phyloP scores from a whole-genome alignment of 257 asterid genomes.

The Marsdenia floribunda region DNA sequence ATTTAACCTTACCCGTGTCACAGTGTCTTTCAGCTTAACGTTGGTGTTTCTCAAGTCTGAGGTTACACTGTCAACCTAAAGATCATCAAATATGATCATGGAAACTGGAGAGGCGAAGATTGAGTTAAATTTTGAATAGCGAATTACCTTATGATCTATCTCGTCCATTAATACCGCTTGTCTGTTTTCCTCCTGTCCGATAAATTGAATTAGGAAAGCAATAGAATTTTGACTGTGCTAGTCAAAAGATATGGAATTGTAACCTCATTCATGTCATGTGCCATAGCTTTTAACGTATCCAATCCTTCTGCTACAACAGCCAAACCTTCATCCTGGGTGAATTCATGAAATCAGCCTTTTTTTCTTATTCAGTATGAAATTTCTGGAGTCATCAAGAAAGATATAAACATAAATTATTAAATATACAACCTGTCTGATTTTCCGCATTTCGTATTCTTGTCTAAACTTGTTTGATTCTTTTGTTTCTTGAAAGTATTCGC shows the following conservation, averaged over 20 bases:
- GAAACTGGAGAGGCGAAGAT: too few relatives aligned
- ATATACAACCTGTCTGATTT: constrained; percentile 56
- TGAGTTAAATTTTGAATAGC: background rate
- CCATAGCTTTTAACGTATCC: constrained; percentile 78
- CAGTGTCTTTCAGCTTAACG: constrained; percentile 81
- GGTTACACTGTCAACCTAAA: constrained; percentile 83
- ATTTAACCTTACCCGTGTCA: constrained; percentile 54
- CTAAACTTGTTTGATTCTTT: constrained; percentile 78
- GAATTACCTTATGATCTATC: constrained; percentile 74
- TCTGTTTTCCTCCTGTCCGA: constrained; percentile 77
- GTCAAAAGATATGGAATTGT: background rate
- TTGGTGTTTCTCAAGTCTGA: constrained; percentile 83
- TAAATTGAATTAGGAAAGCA: constrained; percentile 9
- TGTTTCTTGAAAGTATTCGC: constrained; percentile 74
- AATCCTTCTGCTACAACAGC: constrained; percentile 80
- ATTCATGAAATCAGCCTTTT: background rate
- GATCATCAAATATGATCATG: background rate
- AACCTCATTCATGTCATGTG: constrained; percentile 86
- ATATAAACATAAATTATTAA: background rate
- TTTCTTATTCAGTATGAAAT: background rate
- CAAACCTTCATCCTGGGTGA: constrained; percentile 72
- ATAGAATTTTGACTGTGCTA: too few relatives aligned
- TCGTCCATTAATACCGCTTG: constrained; percentile 93
- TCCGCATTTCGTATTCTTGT: constrained; percentile 90
- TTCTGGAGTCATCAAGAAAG: background rate